Conservation (phyloP, 306 rosid genomes). For the Luffa aegyptiaca region DNA sequence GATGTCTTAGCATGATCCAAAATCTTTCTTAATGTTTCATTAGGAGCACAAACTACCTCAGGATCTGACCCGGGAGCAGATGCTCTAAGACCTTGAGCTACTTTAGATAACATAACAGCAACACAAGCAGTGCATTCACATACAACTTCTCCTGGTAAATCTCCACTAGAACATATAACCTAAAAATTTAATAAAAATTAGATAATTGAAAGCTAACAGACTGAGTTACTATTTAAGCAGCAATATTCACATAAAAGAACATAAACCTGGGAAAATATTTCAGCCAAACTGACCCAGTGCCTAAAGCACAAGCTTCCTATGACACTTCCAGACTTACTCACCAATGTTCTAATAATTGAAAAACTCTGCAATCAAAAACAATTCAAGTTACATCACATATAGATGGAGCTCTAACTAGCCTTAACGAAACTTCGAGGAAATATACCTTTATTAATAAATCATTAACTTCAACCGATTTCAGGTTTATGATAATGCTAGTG, state of each 20-base stretch:
- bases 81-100: conserved; percentile 46
- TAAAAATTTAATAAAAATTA: conserved; percentile 30
- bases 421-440: conserved; percentile 8
- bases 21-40: conserved; percentile 41
- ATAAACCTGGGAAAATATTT: conserved; percentile 69
- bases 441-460: conserved; percentile 65
- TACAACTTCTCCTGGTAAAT: conserved; percentile 61
- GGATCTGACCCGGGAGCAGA: conserved; percentile 37
- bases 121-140: conserved; percentile 72
- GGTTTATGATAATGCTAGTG: conserved; percentile 35
- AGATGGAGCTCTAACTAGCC: conserved; percentile 11
- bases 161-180: conserved; percentile 59
- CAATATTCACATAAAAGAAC: conserved; percentile 12
- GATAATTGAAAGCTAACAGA: conserved; percentile 18
- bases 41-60: conserved; percentile 22
- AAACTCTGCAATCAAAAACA: conserved; percentile 53
- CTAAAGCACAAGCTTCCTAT: conserved; percentile 40
- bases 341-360: conserved; percentile 56
- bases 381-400: conserved; percentile 12
- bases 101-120: conserved; percentile 58
- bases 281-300: conserved; percentile 71
- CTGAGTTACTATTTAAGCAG: neutral
- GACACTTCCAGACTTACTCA: conserved; percentile 46
- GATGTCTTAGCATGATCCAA: conserved; percentile 78
- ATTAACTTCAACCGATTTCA: conserved; percentile 50